A percentile compares a stretch with the other conserved stretches of the same genome.
Conservation (phyloP, 2,329 filamentous ascomycete genomes). For the Xylariales sp. region DNA sequence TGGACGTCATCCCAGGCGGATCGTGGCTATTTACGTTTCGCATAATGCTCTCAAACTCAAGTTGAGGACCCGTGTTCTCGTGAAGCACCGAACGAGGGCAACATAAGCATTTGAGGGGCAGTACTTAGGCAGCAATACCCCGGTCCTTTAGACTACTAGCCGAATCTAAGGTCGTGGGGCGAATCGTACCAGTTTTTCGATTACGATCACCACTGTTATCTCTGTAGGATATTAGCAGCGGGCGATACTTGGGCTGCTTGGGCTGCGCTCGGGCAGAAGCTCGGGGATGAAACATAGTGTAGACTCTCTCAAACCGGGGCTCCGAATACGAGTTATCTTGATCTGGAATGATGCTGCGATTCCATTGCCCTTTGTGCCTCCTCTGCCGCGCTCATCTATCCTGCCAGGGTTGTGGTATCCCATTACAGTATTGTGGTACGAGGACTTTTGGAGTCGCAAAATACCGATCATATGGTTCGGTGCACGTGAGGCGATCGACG, state of each 20-base stretch:
- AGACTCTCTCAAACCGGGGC: background rate
- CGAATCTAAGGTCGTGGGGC: background rate
- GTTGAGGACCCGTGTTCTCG: background rate
- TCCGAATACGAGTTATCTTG: background rate
- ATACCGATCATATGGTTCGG: constrained; percentile 1
- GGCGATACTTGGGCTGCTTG: background rate
- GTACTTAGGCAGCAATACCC: background rate
- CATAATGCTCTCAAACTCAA: background rate
- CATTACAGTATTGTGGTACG: background rate
- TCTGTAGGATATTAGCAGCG: background rate
- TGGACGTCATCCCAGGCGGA: constrained; percentile 6
- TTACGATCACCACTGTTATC: background rate
- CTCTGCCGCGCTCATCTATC: no score
- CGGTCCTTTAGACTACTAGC: background rate
- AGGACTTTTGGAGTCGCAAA: background rate
- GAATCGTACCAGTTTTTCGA: background rate
- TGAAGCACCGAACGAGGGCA: background rate
- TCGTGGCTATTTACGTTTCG: background rate
- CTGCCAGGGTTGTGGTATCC: background rate
- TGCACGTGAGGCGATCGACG: background rate
- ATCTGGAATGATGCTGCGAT: background rate
- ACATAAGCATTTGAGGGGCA: background rate
- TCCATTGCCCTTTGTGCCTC: background rate
- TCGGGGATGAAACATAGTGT: background rate
- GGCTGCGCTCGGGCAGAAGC: no score